Evolutionary conservation across 768 basidiomycete genomes (phyloP), one percentile per base, ranked within the genome.

Genomic region (Russula olivacea): DNA sequence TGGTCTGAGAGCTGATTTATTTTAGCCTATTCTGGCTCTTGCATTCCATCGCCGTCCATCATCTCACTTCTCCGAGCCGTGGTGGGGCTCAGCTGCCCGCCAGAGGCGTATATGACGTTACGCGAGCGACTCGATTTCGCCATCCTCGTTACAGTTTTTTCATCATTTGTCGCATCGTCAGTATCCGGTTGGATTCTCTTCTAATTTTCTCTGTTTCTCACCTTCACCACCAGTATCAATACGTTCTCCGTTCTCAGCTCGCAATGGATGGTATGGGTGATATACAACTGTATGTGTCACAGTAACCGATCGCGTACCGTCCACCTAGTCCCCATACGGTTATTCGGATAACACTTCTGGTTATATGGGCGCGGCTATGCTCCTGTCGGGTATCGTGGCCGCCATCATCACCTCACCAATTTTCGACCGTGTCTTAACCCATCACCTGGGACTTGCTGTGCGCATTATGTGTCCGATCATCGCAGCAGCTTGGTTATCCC

Each of bases 341-440:
- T 93, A 93, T 72, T 81, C 84, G 0, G 74, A 80, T 30, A 79
- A 83, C 61, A 78, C 74, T n/a, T 79, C 85, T 38, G 91, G 91
- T 8, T 76, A 91, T 41, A 75, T 93, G 75, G 87, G 89, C 41
- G 82, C 80, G n/a, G 79, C 79, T 38, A 72, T 91, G 40, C 79
- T 91, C 15, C 74, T 91, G 40, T 77, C 86, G 0, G 91, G 92
- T 23, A 81, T 93, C 61, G 72, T 89, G 2, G 80, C 84, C 11
- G 86, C 91, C 0, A 75, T 85, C 34, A 68, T 85, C 54, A 81
- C 86, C 0, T 83, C 91, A 0, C 92, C 91, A 0, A 72, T 92
- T 4, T 87, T 91, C 69, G 91, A 93, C 69, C 84, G 91, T 21
- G 83, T 91, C n/a, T 83, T 93, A 64, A 92, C 88, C 11, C 81